Percentiles rank a stretch among this genome's conserved stretches.
phyloP scores from a whole-genome alignment of 1,139 yeast genomes.

The Diutina ranongensis region DNA sequence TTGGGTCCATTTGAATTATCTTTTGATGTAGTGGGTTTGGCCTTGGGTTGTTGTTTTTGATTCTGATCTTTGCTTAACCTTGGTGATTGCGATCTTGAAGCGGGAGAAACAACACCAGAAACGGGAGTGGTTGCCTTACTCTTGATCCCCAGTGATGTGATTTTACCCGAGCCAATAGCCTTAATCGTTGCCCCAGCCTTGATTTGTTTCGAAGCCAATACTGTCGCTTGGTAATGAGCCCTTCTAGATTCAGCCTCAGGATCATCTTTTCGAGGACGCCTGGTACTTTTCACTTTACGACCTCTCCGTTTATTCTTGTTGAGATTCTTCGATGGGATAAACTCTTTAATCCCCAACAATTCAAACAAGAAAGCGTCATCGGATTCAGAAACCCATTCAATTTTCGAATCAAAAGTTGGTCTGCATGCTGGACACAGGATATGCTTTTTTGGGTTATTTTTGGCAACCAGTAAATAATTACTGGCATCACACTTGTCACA shows the following conservation, averaged over 20 bases:
- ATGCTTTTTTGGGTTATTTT: slow-evolving; percentile 8
- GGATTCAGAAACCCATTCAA: slow-evolving; percentile 29
- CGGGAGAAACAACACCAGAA: slow-evolving; percentile 9
- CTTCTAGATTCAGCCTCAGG: slow-evolving; percentile 27
- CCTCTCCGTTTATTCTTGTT: slow-evolving; percentile 14
- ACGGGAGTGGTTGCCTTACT: background rate
- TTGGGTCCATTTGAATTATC: too few relatives aligned
- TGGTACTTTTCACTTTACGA: slow-evolving; percentile 13
- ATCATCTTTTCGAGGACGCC: slow-evolving; percentile 16
- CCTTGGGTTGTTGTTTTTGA: too few relatives aligned
- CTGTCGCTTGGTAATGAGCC: slow-evolving; percentile 25
- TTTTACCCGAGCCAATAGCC: slow-evolving; percentile 25
- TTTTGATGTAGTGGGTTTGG: too few relatives aligned
- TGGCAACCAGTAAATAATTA: slow-evolving; percentile 26
- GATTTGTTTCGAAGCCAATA: slow-evolving; percentile 15
- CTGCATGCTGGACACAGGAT: slow-evolving; percentile 16
- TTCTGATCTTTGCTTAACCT: slow-evolving; percentile 3
- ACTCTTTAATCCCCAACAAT: slow-evolving; percentile 39
- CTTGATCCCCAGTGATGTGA: slow-evolving; percentile 9
- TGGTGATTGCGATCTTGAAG: slow-evolving; percentile 7
- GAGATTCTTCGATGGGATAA: slow-evolving; percentile 13
- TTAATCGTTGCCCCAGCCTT: slow-evolving; percentile 31
- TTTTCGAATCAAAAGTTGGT: background rate
- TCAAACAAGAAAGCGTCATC: slow-evolving; percentile 37
- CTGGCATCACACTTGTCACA: slow-evolving; percentile 36